phyloP scores from a whole-genome alignment of 1,284 basidiomycete species.

The Afroboletus lepidellus region DNA sequence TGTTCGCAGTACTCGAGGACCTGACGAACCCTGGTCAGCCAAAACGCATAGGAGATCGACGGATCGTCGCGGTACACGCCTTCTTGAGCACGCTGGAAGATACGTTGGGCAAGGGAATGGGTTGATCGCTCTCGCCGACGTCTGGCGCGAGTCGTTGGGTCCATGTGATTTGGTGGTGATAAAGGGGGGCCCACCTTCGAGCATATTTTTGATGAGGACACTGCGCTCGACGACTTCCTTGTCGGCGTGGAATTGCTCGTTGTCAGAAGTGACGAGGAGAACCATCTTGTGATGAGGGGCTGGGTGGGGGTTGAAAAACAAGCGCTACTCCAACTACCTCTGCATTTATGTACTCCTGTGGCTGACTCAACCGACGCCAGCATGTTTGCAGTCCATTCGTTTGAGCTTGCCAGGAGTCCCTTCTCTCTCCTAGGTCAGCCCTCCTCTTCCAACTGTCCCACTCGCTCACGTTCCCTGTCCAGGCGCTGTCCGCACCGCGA shows the following conservation, averaged over 20 bases:
- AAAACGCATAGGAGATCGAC: slow-evolving; percentile 4
- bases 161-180: slow-evolving; percentile 6
- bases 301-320: slow-evolving; percentile 2
- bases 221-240: slow-evolving; percentile 94
- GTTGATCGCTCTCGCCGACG: slow-evolving; percentile 88
- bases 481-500: slow-evolving; percentile 84
- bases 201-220: slow-evolving; percentile 99
- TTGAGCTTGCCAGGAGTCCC: slow-evolving; percentile 39
- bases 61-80: slow-evolving; percentile 44
- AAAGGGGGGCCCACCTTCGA: slow-evolving; percentile 72
- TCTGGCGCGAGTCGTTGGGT: slow-evolving; percentile 49
- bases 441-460: not conserved
- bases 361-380: slow-evolving; percentile 1
- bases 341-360: slow-evolving; percentile 16
- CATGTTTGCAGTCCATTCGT: slow-evolving; percentile 42
- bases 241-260: slow-evolving; percentile 92
- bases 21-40: slow-evolving; percentile 40
- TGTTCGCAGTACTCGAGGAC: slow-evolving; percentile 99
- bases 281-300: slow-evolving; percentile 52
- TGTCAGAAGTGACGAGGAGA: slow-evolving; percentile 88
- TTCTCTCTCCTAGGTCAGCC: slow-evolving; percentile 51
- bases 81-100: slow-evolving; percentile 96
- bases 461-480: slow-evolving; percentile 11
- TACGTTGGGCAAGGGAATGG: slow-evolving; percentile 97
- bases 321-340: not conserved